Conservation (phyloP, 2,329 filamentous ascomycete species). For the Fusarium caatingaense region DNA sequence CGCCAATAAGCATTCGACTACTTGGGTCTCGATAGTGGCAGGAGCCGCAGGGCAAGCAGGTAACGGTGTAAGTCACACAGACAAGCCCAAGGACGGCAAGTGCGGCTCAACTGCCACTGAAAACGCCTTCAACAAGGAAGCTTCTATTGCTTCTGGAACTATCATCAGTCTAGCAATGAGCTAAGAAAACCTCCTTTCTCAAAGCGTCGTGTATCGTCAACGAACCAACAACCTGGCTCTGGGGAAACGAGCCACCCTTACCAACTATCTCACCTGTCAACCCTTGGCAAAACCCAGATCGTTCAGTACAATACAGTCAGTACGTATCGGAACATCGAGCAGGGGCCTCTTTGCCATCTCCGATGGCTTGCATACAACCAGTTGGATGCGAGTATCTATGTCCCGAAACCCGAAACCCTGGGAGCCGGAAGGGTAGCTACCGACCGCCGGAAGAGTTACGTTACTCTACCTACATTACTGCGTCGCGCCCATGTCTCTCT, state of each 20-base stretch:
- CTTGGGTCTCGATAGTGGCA: neutral
- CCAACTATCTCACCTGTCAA: neutral
- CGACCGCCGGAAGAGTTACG: neutral
- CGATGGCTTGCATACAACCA: slow-evolving; percentile 25
- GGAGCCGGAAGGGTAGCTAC: slow-evolving; percentile 8
- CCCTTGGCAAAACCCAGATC: neutral
- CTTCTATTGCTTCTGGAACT: slow-evolving; percentile 20
- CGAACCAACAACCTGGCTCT: slow-evolving; percentile 19
- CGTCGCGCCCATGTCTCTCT: neutral
- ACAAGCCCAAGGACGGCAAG: neutral
- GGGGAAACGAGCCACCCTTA: slow-evolving; percentile 4
- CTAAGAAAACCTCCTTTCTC: neutral
- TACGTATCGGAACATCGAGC: neutral
- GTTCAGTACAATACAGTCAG: neutral
- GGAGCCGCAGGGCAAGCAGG: neutral
- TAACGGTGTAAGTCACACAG: slow-evolving; percentile 1
- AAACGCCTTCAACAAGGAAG: neutral
- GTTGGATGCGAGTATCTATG: neutral
- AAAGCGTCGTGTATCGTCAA: slow-evolving; percentile 2
- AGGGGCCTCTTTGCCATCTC: slow-evolving; percentile 7
- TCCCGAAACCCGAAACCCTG: slow-evolving; percentile 4
- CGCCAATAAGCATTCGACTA: slow-evolving; percentile 5
- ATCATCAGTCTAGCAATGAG: neutral
- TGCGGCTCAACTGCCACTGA: slow-evolving; percentile 18
- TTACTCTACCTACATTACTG: neutral